These are phyloP conservation scores for Selaginella tamariscina DNA, from an alignment of 75 land plant genomes.

Conservation along the genomic window DNA sequence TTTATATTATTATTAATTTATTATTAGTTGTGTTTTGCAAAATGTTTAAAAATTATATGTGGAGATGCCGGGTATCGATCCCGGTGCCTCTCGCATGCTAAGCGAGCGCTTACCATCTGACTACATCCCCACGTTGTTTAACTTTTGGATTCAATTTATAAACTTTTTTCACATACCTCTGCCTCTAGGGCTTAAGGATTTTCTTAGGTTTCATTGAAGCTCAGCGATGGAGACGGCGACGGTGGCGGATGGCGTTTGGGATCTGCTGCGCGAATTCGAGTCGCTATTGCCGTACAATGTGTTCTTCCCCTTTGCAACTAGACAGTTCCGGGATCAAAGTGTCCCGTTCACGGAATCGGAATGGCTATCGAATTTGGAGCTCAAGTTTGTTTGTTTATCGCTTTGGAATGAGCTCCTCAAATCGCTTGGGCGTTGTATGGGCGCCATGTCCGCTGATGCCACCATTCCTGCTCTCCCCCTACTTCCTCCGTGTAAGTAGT, in stretches of 20 bases:
- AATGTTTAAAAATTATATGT: no score
- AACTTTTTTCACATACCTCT: no score
- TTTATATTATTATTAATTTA: no score
- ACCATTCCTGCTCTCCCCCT: background rate
- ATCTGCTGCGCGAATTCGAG: constrained; percentile 12
- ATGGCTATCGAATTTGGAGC: constrained; percentile 23
- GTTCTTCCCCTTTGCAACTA: no score
- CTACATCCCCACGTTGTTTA: constrained; percentile 86
- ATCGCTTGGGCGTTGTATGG: constrained; percentile 12
- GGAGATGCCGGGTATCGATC: constrained; percentile 32
- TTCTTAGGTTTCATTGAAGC: background rate
- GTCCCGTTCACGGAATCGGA: constrained; percentile 4
- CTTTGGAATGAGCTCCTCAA: constrained; percentile 14
- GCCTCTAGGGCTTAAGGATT: background rate
- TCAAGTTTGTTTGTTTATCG: constrained; percentile 15
- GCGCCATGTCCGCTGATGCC: constrained; percentile 6
- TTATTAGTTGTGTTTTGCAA: no score
- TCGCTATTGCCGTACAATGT: background rate
- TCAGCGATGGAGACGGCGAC: background rate
- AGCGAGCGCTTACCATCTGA: constrained; percentile 92
- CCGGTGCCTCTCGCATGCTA: constrained; percentile 54
- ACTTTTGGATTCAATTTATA: no score
- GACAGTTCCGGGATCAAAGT: background rate
- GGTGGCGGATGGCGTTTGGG: background rate
- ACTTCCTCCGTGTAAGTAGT: background rate